Base-by-base conservation (phyloP, 2,329 filamentous ascomycete genomes). In the Neurospora crassa region DNA sequence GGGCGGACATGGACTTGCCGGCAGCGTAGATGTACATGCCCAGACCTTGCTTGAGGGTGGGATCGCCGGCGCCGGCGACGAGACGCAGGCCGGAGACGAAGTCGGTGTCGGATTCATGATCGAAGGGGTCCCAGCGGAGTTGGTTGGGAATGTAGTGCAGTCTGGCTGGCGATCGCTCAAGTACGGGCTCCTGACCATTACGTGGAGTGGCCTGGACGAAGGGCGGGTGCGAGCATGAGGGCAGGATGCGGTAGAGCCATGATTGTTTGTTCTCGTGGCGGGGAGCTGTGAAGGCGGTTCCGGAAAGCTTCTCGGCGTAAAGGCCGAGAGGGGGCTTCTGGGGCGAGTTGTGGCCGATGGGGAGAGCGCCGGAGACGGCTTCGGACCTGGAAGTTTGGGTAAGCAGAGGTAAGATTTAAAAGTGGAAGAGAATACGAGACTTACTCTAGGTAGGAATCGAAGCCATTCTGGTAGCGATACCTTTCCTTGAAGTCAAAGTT, bases 11-110 rank as follows among this genome's bases (percentile, higher is more conserved):
- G 78, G 90, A 89, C 79, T 88, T 90, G 24, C 92, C 92, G 0
- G 91, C 92, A 1, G 91, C 90, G 78, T 92, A 97, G 71, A 96
- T 88, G 79, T 92, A 90, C 72, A 96, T 93, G 29, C 92, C 93
- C 59, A 96, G 76, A 0, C 94, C 94, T 20, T 87, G 84, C 81
- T 97, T 97, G 79, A 91, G 86, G 0, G 90, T 91, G 0, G 92
- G 90, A 76, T 96, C 91, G 18, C 94, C 94, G 0, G 92, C 89
- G 3, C 92, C 92, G 1, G 92, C 92, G 12, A 97, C 85, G 24
- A 94, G 84, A 72, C 91, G 89, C 74, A 95, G 81, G 1, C 85
- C 85, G 7, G 82, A 82, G 59, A 88, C 82, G 70, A 89, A 90
- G 73, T 88, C 84, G 6, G 82, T 79, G 6, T 80, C 73, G 29